Evolutionary conservation across 768 basidiomycete species (phyloP).

Genomic region (Lactarius sp.): DNA sequence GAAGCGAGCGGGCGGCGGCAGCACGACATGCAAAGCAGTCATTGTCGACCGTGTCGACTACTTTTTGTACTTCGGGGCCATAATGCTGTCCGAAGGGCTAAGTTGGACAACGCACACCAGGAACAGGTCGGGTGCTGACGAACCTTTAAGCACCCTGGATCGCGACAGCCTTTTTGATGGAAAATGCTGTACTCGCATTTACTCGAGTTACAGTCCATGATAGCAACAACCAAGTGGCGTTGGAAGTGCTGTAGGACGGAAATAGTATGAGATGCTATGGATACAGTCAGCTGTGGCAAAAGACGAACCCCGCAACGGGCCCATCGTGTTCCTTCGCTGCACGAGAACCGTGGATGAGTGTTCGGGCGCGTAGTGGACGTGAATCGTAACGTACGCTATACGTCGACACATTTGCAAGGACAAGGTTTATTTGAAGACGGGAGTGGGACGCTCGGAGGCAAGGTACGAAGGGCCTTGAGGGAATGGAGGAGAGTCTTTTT

Average conservation of each 20-base stretch:
- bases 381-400: conserved; percentile 56
- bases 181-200: conserved; percentile 59
- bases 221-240: conserved; percentile 65
- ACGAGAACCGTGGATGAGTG: conserved; percentile 20
- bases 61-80: conserved; percentile 62
- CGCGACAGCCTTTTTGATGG: conserved; percentile 54
- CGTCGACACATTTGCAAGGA: conserved; percentile 57
- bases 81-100: conserved; percentile 44
- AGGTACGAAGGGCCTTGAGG: conserved; percentile 12
- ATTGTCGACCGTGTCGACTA: conserved; percentile 66
- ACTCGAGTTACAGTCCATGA: conserved; percentile 65
- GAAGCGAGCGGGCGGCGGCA: conserved; percentile 38
- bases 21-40: conserved; percentile 66
- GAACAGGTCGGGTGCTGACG: conserved; percentile 26
- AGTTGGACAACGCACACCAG: not conserved
- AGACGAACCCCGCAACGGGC: conserved; percentile 55
- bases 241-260: conserved; percentile 60
- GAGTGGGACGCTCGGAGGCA: not conserved
- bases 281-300: conserved; percentile 1
- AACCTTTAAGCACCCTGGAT: conserved; percentile 53
- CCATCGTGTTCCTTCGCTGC: conserved; percentile 76
- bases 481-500: conserved; percentile 3
- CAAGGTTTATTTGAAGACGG: not conserved
- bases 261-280: conserved; percentile 18
- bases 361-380: not conserved